Evolutionary conservation across 805 yeast species (phyloP).

Genomic region (Saturnispora galanensis): DNA sequence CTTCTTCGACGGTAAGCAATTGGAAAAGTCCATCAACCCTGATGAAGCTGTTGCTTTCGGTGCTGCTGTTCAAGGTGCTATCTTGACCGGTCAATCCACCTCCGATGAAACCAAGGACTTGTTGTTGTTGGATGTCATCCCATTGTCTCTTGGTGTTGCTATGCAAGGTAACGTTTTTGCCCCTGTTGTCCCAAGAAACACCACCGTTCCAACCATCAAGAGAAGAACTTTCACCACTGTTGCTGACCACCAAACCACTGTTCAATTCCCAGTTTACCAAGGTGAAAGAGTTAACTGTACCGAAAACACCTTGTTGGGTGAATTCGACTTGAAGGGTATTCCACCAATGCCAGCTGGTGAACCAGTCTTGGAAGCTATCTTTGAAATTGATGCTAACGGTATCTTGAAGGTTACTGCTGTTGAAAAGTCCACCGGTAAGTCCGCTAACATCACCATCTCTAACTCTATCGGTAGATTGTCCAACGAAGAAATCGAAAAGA

Average conservation of each 20-base stretch:
- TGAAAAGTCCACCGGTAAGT: constrained; percentile 97
- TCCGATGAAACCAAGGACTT: constrained; percentile 91
- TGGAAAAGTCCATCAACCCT: constrained; percentile 95
- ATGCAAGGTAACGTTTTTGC: constrained; percentile 99
- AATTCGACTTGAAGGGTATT: constrained; percentile 94
- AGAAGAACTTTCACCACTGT: constrained; percentile 98
- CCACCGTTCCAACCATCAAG: constrained; percentile 98
- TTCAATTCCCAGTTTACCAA: constrained; percentile 97
- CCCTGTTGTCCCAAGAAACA: constrained; percentile 98
- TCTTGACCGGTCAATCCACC: constrained; percentile 85
- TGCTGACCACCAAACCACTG: constrained; percentile 98
- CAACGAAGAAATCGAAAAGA: constrained; percentile 93
- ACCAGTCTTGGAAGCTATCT: constrained; percentile 98
- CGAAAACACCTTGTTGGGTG: constrained; percentile 96
- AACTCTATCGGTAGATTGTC: constrained; percentile 99
- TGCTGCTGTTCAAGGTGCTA: constrained; percentile 99
- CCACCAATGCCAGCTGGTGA: constrained; percentile 99
- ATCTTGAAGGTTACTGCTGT: constrained; percentile 98
- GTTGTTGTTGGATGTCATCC: constrained; percentile 93
- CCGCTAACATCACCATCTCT: constrained; percentile 97
- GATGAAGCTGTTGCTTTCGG: constrained; percentile 99
- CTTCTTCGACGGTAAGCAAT: constrained; percentile 94
- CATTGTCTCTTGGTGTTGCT: constrained; percentile 98
- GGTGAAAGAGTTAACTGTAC: constrained; percentile 99
- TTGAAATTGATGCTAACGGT: constrained; percentile 99